phyloP scores from a whole-genome alignment of 495 filamentous ascomycete genomes.

The Penicillium pancosmium region DNA sequence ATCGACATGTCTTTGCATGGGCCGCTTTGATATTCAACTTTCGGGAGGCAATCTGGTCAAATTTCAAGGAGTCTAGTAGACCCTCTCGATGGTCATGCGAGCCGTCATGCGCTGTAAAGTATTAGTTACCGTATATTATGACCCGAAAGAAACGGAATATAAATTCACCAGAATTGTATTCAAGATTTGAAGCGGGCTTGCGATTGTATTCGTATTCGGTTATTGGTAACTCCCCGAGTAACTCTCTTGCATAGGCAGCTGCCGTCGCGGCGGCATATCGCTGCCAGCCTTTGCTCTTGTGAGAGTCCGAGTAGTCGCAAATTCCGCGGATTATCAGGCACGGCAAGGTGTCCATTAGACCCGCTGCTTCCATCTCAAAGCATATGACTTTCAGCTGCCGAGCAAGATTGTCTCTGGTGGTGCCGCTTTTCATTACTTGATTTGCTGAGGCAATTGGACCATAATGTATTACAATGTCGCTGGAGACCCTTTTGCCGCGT shows the following conservation, averaged over 20 bases:
- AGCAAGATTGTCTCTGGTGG: background rate
- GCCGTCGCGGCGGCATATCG: constrained; percentile 28
- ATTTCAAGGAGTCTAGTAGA: constrained; percentile 21
- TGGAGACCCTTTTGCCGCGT: background rate
- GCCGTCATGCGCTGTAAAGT: background rate
- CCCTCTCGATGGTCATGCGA: background rate
- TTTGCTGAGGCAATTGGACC: constrained; percentile 9
- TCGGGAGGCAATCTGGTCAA: constrained; percentile 35
- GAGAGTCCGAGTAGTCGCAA: constrained; percentile 32
- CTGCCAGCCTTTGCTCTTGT: constrained; percentile 34
- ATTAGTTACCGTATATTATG: too few species aligned
- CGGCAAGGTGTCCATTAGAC: constrained; percentile 7
- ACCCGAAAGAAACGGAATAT: too few species aligned
- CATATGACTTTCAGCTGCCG: constrained; percentile 3
- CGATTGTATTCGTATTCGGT: background rate
- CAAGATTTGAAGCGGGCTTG: too few species aligned
- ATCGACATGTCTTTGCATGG: constrained; percentile 48
- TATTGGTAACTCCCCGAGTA: background rate
- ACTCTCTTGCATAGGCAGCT: constrained; percentile 15
- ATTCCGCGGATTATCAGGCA: constrained; percentile 25
- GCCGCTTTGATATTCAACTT: constrained; percentile 27
- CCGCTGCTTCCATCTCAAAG: constrained; percentile 11
- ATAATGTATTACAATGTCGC: background rate
- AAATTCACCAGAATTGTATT: too few species aligned
- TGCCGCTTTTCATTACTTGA: constrained; percentile 2